Conservation (phyloP, 1,284 basidiomycete genomes). For the Acaromyces ingoldii region DNA sequence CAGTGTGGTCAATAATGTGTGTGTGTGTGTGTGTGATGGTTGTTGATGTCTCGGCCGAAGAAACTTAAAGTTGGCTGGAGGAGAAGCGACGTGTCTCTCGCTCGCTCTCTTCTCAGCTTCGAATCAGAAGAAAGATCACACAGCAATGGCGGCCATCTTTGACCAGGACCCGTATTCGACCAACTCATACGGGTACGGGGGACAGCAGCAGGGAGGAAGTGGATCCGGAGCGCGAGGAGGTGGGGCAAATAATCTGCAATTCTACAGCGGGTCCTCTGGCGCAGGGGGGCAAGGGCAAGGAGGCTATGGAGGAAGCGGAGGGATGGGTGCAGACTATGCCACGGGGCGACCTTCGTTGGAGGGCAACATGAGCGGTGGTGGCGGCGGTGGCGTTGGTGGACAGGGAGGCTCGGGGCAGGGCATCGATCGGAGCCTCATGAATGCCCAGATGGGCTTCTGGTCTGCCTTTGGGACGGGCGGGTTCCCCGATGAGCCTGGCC, state of each 20-base stretch:
- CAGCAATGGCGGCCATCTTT: no score
- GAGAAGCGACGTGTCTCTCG: no score
- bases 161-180: no score
- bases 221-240: no score
- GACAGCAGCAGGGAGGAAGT: no score
- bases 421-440: constrained; percentile 34
- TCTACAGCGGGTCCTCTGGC: constrained; percentile 10
- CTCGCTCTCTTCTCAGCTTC: no score
- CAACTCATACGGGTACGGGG: no score
- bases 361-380: constrained; percentile 35
- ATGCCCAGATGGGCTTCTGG: constrained; percentile 42
- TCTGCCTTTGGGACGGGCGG: constrained; percentile 49
- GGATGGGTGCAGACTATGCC: background rate
- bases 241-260: constrained; percentile 13
- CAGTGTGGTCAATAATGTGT: no score
- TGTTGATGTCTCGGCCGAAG: background rate
- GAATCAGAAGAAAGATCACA: no score
- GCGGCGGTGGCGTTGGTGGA: constrained; percentile 7
- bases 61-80: no score
- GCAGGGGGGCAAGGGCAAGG: background rate
- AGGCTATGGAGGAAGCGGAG: background rate
- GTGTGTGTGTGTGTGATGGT: background rate
- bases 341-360: constrained; percentile 26
- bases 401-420: no score
- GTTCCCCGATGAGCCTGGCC: constrained; percentile 46